These are phyloP conservation scores for Microglena sp. DNA, from an alignment of 139 green algal species.

Conservation along the genomic window DNA sequence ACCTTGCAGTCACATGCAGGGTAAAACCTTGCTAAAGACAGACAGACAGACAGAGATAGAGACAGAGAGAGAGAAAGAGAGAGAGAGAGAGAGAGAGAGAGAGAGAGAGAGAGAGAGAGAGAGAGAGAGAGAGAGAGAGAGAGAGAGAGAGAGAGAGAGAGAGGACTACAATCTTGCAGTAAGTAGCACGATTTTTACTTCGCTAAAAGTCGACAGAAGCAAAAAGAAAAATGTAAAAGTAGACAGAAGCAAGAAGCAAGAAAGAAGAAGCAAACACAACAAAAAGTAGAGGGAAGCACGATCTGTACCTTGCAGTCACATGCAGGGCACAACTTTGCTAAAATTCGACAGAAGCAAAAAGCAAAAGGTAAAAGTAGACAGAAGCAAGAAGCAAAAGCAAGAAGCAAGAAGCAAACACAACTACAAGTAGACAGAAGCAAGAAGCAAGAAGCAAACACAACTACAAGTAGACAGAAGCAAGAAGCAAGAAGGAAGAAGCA, in stretches of 20 bases:
- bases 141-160: neutral
- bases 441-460: neutral
- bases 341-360: neutral
- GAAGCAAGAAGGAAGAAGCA: neutral
- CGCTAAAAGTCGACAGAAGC: neutral
- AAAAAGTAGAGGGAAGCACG: no score
- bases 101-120: neutral
- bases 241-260: neutral
- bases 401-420: neutral
- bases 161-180: neutral
- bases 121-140: neutral
- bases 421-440: no score
- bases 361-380: neutral
- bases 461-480: neutral
- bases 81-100: neutral
- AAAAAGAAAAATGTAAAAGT: neutral
- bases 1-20: neutral
- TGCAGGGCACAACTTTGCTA: neutral
- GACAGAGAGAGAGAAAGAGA: neutral
- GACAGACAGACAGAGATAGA: neutral
- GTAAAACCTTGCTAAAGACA: neutral
- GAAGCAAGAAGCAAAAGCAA: neutral
- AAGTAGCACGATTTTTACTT: neutral
- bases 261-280: no score
- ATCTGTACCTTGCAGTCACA: neutral